Evolutionary conservation across 305 asterid species (phyloP).

Genomic region (Fraxinus platypoda): DNA sequence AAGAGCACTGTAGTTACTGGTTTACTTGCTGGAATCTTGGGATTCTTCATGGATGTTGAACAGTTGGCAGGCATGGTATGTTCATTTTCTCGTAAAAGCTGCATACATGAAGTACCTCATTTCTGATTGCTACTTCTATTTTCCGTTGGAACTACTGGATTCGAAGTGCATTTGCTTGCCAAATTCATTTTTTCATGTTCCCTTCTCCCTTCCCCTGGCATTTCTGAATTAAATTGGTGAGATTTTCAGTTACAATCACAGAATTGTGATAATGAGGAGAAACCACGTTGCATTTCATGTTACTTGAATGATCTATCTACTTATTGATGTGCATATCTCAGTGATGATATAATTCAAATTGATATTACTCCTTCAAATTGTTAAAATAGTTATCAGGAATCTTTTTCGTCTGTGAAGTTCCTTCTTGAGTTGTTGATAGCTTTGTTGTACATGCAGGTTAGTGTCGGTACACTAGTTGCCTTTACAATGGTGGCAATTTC

Average conservation of each 20-base stretch:
- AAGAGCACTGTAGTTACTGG: constrained; percentile 82
- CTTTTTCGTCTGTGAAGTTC: not conserved
- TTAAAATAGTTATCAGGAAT: not conserved
- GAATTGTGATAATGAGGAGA: not conserved
- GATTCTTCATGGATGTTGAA: constrained; percentile 88
- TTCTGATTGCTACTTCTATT: not conserved
- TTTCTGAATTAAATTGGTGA: not conserved
- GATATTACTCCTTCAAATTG: not conserved
- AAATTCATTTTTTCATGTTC: not conserved
- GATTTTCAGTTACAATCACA: not conserved
- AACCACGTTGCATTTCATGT: not conserved
- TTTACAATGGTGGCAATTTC: constrained; percentile 91
- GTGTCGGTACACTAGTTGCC: constrained; percentile 96
- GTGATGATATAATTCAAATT: not conserved
- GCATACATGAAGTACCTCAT: not conserved
- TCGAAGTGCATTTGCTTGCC: not conserved
- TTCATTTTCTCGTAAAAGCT: not conserved
- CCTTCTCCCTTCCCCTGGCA: not conserved
- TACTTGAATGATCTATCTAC: not conserved
- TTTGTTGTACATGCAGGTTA: constrained; percentile 61
- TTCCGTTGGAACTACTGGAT: not conserved
- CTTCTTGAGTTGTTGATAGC: constrained; percentile 12
- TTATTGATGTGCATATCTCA: not conserved
- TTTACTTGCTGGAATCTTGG: constrained; percentile 59
- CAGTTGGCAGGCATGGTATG: constrained; percentile 95